phyloP scores from a whole-genome alignment of 2,329 filamentous ascomycete species.

The Aspergillus neotritici region DNA sequence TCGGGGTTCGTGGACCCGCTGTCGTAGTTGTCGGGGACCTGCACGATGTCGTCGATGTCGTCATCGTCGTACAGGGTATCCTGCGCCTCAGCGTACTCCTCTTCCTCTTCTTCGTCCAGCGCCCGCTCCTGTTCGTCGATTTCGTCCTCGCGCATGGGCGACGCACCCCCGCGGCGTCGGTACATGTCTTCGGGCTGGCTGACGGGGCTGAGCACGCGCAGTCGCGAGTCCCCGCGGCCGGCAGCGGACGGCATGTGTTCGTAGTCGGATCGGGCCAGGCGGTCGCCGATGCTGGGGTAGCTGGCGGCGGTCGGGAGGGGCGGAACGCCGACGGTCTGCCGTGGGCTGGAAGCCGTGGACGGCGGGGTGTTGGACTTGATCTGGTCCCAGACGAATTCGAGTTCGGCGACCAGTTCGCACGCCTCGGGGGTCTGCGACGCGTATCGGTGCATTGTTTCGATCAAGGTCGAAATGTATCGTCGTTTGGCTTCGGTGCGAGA shows the following conservation, averaged over 20 bases:
- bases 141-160: slow-evolving; percentile 33
- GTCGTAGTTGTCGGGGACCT: slow-evolving; percentile 3
- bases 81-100: slow-evolving; percentile 33
- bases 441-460: slow-evolving; percentile 95
- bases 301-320: slow-evolving; percentile 26
- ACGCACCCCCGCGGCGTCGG: slow-evolving; percentile 35
- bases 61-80: slow-evolving; percentile 28
- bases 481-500: slow-evolving; percentile 89
- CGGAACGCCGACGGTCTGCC: slow-evolving; percentile 26
- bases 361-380: slow-evolving; percentile 77
- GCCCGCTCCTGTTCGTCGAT: slow-evolving; percentile 18
- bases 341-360: slow-evolving; percentile 44
- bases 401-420: slow-evolving; percentile 78
- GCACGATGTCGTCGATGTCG: slow-evolving; percentile 9
- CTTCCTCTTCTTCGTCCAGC: slow-evolving; percentile 30
- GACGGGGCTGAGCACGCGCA: slow-evolving; percentile 76
- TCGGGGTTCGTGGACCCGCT: neutral
- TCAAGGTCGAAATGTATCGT: slow-evolving; percentile 85
- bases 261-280: slow-evolving; percentile 35
- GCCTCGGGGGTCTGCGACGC: slow-evolving; percentile 76
- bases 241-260: slow-evolving; percentile 45
- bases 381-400: slow-evolving; percentile 99
- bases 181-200: slow-evolving; percentile 69
- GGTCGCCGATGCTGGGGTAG: slow-evolving; percentile 33
- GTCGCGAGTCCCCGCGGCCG: slow-evolving; percentile 39